These are phyloP conservation scores for Phytophthora foliorum DNA, from an alignment of 352 stramenopile genomes.

Conservation along the genomic window DNA sequence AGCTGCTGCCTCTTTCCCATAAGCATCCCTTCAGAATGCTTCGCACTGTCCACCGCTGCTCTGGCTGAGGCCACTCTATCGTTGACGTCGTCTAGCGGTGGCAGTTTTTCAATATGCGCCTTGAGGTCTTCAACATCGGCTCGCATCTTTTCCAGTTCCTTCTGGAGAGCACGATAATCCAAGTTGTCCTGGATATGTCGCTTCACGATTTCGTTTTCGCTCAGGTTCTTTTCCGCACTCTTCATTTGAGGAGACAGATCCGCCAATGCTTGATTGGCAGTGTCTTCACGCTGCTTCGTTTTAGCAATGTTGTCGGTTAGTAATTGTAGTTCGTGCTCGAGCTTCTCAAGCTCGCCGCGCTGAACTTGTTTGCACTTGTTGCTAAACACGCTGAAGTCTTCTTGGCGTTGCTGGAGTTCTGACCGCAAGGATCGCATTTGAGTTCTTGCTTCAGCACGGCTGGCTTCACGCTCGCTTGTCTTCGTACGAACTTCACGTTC, in stretches of 20 bases:
- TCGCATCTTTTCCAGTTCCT: slow-evolving; percentile 54
- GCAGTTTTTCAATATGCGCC: slow-evolving; percentile 63
- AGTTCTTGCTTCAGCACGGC: slow-evolving; percentile 39
- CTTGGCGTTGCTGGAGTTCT: slow-evolving; percentile 55
- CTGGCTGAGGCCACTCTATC: slow-evolving; percentile 52
- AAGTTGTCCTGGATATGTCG: slow-evolving; percentile 85
- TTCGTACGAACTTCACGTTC: slow-evolving; percentile 58
- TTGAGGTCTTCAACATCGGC: slow-evolving; percentile 47
- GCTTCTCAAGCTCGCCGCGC: slow-evolving; percentile 42
- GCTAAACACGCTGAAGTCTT: slow-evolving; percentile 54
- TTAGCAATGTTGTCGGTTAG: slow-evolving; percentile 54
- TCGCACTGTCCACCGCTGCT: slow-evolving; percentile 33
- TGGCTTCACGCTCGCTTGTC: slow-evolving; percentile 45
- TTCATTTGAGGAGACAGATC: slow-evolving; percentile 65
- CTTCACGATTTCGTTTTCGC: slow-evolving; percentile 67
- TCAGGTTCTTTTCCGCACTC: slow-evolving; percentile 45
- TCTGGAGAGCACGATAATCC: slow-evolving; percentile 67
- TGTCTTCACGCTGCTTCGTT: slow-evolving; percentile 53
- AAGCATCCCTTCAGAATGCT: slow-evolving; percentile 50
- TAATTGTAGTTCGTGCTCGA: slow-evolving; percentile 53
- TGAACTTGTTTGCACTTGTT: slow-evolving; percentile 58
- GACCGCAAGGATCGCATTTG: slow-evolving; percentile 39
- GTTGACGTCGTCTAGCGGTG: slow-evolving; percentile 56
- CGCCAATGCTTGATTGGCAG: slow-evolving; percentile 45
- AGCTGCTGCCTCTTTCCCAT: slow-evolving; percentile 67